A percentile compares a stretch with the other conserved stretches of the same genome.
Evolutionary conservation across 805 yeast species (phyloP).

Genomic region (Starmerella scarabaei): DNA sequence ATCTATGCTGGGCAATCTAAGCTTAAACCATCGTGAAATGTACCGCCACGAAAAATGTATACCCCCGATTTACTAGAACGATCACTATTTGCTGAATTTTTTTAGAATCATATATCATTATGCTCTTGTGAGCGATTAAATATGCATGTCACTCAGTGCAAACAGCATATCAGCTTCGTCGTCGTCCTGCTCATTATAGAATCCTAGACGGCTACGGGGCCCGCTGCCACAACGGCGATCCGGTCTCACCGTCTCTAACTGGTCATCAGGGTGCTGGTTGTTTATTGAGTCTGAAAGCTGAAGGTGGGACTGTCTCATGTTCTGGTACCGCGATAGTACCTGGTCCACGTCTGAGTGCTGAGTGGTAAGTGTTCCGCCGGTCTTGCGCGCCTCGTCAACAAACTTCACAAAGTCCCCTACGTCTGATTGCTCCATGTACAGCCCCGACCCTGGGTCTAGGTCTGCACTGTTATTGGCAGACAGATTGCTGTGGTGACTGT

Average conservation of each 20-base stretch:
- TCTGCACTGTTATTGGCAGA: conserved; percentile 13
- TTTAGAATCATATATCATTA: no score
- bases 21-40: not conserved
- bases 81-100: not conserved
- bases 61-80: not conserved
- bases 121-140: not conserved
- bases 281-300: conserved; percentile 27
- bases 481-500: conserved; percentile 10
- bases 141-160: conserved; percentile 22
- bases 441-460: conserved; percentile 31
- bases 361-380: conserved; percentile 10
- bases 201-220: conserved; percentile 18
- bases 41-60: not conserved
- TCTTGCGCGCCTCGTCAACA: conserved; percentile 36
- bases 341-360: conserved; percentile 13
- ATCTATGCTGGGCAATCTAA: no score
- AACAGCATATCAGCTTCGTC: conserved; percentile 20
- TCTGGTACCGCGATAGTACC: conserved; percentile 27
- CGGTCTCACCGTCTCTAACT: conserved; percentile 10
- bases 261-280: no score
- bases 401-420: conserved; percentile 57
- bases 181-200: conserved; percentile 14
- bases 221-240: conserved; percentile 13
- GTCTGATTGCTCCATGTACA: conserved; percentile 31
- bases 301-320: conserved; percentile 25